Percentiles rank a stretch among this genome's conserved stretches.
These are phyloP conservation scores for Acer saccharum DNA, from an alignment of 345 rosid genomes.

Conservation along the genomic window DNA sequence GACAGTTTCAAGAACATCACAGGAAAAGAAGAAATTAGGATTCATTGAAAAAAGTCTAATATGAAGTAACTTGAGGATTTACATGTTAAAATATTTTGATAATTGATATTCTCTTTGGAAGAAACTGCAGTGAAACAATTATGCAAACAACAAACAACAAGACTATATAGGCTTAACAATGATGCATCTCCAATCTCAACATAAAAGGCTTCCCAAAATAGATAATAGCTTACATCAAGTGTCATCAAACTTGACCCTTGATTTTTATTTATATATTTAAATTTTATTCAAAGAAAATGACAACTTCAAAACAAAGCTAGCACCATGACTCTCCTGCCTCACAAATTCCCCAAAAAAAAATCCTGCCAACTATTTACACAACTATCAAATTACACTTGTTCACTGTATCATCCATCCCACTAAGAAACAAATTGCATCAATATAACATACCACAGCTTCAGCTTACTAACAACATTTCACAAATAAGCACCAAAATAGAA, in stretches of 20 bases:
- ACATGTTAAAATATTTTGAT: background rate
- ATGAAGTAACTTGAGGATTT: background rate
- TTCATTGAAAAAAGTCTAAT: background rate
- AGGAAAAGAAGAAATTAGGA: background rate
- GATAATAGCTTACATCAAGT: too few relatives aligned
- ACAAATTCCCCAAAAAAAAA: background rate
- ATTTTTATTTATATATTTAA: background rate
- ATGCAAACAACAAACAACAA: background rate
- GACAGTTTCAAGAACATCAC: background rate
- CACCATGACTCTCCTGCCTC: background rate
- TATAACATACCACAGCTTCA: background rate
- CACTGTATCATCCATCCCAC: background rate
- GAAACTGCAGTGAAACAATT: background rate
- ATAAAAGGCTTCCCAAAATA: background rate
- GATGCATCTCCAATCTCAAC: background rate
- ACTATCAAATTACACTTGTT: background rate
- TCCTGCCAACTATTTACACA: background rate
- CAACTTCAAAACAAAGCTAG: background rate
- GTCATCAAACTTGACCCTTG: background rate
- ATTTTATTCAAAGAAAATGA: background rate
- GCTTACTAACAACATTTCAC: background rate
- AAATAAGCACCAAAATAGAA: background rate
- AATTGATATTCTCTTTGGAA: background rate
- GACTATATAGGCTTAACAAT: background rate
- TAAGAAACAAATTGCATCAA: background rate